These are phyloP conservation scores for Rubus idaeus DNA, from an alignment of 306 rosid genomes.

Conservation along the genomic window DNA sequence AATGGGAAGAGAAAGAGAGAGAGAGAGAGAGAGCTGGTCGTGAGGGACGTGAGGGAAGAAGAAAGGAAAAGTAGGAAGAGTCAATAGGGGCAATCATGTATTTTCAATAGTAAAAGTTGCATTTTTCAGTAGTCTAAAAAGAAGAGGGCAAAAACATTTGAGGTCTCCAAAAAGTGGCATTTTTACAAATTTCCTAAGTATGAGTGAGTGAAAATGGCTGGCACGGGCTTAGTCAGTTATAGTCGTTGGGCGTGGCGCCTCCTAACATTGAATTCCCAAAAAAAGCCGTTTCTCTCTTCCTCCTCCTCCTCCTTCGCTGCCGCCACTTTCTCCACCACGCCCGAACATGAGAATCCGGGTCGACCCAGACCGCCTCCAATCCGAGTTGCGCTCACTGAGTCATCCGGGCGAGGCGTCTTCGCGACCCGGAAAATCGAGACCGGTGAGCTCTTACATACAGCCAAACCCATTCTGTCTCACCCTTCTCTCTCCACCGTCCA, in stretches of 20 bases:
- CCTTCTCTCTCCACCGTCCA: conserved; percentile 50
- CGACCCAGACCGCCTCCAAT: conserved; percentile 64
- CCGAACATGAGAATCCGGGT: conserved; percentile 17
- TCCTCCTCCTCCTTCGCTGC: neutral
- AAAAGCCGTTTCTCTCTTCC: neutral
- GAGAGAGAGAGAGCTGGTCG: no score
- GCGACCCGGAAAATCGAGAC: conserved; percentile 66
- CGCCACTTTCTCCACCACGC: conserved; percentile 19
- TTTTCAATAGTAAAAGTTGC: no score
- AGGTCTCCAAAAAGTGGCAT: no score
- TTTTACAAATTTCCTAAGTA: no score
- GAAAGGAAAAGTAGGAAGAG: no score
- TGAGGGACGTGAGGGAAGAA: no score
- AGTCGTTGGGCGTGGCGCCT: conserved; percentile 40
- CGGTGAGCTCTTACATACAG: conserved; percentile 79
- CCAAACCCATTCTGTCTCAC: conserved; percentile 63
- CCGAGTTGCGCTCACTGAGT: conserved; percentile 61
- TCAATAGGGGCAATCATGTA: no score
- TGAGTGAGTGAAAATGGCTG: neutral
- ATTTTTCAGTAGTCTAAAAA: no score
- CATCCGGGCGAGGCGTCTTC: conserved; percentile 80
- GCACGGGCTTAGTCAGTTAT: conserved; percentile 19
- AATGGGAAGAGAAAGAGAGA: no score
- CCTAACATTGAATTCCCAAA: neutral
- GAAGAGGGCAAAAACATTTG: no score